Evolutionary conservation across 2,329 filamentous ascomycete genomes (phyloP), one percentile per base, ranked within the genome.

Genomic region (Paramyrothecium sp.): DNA sequence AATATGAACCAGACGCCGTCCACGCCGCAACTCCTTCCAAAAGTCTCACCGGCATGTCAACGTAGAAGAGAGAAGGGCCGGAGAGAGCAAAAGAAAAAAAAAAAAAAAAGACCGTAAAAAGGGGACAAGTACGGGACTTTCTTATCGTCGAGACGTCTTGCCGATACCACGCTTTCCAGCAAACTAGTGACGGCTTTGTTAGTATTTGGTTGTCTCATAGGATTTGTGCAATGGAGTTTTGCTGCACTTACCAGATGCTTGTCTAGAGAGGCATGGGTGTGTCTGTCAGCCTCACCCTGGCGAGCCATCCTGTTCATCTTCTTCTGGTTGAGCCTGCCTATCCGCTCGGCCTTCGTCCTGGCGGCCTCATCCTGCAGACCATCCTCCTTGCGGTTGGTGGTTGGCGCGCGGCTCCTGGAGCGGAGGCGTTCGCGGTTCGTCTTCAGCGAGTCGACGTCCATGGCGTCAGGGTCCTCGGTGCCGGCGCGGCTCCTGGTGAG

Each of bases 251-350:
- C 89, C 85, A 99, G 82, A 79, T 98, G 95, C 80, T 96, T 99
- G 61, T 88, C 86, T 75, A 96, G 78, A 54, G 90, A 84, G 41
- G 90, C 90, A 56, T 88, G 88, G 60, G 87, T 87, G 78, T 98
- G 94, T 72, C 96, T 87, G 82, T 99, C 95, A 60, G 89, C 93
- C 81, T 99, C 95, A 82, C 95, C 95, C 82, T 96, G 91, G 75
- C 93, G 88, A 49, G 95, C 95, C 89, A 96, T 95, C 63, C 94
- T 87, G 81, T 99, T 99, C 92, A 96, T 97, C 86, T 92, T 94
- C 84, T 94, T 92, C 88, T 99, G 96, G 68, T 88, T 84, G 72
- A 99, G 78, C 84, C 97, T 98, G 71, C 87, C 84, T 72, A 96
- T 81, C 69, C 89, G 88, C 75, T 97, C 93, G 41, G 91, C 92